phyloP scores from a whole-genome alignment of 1,139 yeast genomes.

The Wickerhamomyces sp. region DNA sequence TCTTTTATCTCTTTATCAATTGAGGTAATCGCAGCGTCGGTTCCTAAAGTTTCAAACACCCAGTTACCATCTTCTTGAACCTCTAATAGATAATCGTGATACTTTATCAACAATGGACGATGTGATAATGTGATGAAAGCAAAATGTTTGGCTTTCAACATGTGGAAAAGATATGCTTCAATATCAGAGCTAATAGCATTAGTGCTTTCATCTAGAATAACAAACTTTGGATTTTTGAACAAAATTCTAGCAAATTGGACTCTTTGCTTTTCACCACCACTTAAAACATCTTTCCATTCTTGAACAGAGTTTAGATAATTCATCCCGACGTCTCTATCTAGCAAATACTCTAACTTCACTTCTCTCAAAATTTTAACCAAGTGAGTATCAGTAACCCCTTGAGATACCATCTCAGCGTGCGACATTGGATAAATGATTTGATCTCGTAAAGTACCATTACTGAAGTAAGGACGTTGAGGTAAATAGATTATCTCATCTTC shows the following conservation, averaged over 20 bases:
- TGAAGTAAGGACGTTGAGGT: constrained; percentile 77
- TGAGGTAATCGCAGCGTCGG: constrained; percentile 55
- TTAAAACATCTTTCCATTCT: constrained; percentile 87
- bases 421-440: constrained; percentile 84
- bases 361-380: constrained; percentile 64
- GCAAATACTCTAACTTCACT: constrained; percentile 76
- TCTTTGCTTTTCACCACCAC: constrained; percentile 96
- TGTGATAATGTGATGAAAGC: constrained; percentile 84
- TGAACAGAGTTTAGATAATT: constrained; percentile 41
- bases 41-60: constrained; percentile 45
- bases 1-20: constrained; percentile 66
- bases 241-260: constrained; percentile 84
- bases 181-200: constrained; percentile 91
- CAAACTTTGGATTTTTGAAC: constrained; percentile 77
- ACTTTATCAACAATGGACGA: constrained; percentile 79
- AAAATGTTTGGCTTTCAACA: constrained; percentile 64
- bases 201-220: constrained; percentile 88
- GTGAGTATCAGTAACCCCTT: constrained; percentile 69
- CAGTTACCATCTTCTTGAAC: constrained; percentile 52
- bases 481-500: constrained; percentile 69
- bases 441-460: constrained; percentile 79
- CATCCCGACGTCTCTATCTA: constrained; percentile 39
- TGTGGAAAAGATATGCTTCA: constrained; percentile 82
- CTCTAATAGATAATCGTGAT: constrained; percentile 73
- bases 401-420: constrained; percentile 70